Conservation (phyloP, 225 moss, liverwort and hornwort species). For the Rhytidiadelphus loreus region DNA sequence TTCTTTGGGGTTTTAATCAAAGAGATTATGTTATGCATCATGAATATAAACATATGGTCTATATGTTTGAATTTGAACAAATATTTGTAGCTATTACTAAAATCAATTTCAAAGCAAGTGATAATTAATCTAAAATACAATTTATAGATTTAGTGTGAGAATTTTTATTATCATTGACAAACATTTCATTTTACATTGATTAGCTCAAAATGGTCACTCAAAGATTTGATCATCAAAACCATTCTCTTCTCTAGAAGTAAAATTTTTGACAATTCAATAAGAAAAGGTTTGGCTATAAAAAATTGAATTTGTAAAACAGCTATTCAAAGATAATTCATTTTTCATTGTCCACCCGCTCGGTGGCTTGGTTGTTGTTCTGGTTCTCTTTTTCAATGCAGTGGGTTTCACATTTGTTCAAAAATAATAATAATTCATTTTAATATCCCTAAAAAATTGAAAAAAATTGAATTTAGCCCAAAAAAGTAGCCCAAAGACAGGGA, state of each 20-base stretch:
- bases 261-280: not conserved
- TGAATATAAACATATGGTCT: too few species aligned
- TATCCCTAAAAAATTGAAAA: not conserved
- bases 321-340: not conserved
- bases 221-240: not conserved
- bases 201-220: not conserved
- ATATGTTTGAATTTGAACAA: not conserved
- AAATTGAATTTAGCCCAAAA: not conserved
- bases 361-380: too few species aligned
- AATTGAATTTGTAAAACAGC: too few species aligned
- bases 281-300: not conserved
- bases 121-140: not conserved
- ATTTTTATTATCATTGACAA: rapidly evolving
- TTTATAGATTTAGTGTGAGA: rapidly evolving
- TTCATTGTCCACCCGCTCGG: too few species aligned
- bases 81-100: not conserved
- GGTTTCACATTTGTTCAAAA: too few species aligned
- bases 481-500: too few species aligned
- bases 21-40: not conserved
- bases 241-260: not conserved
- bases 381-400: too few species aligned
- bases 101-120: not conserved
- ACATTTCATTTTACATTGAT: not conserved
- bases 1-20: rapidly evolving
- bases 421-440: not conserved